Evolutionary conservation across 371 early-diverging fungal species (phyloP).

Genomic region (Rhizoclosmatium hyalinum): DNA sequence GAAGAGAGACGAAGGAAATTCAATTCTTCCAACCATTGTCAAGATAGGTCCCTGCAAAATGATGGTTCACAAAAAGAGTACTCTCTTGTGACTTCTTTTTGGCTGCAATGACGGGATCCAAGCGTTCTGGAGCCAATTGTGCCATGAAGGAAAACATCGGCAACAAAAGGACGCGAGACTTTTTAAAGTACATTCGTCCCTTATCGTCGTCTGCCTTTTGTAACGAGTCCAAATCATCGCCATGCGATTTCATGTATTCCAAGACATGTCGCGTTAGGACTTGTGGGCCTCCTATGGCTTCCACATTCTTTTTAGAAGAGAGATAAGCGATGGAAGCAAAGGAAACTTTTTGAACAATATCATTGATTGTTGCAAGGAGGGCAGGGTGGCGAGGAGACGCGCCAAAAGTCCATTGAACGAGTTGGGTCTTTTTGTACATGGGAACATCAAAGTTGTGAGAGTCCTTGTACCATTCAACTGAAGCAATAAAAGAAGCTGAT

Average conservation of each 20-base stretch:
- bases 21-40: neutral
- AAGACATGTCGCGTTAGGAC: conserved; percentile 5
- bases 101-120: neutral
- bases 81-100: neutral
- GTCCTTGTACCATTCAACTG: conserved; percentile 12
- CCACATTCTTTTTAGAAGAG: conserved; percentile 2
- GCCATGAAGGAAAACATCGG: conserved; percentile 26
- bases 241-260: conserved; percentile 5
- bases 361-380: neutral
- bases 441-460: neutral
- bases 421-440: conserved; percentile 9
- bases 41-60: conserved; percentile 1
- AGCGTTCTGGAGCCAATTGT: neutral
- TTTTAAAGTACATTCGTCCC: neutral
- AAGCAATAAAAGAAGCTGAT: neutral
- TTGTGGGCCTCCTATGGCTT: conserved; percentile 26
- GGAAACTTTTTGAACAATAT: conserved; percentile 1
- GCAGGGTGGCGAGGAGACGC: conserved; percentile 16
- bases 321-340: neutral
- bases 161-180: conserved; percentile 9
- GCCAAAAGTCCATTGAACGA: conserved; percentile 29
- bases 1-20: no score
- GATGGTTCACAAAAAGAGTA: conserved; percentile 16
- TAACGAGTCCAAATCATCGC: neutral
- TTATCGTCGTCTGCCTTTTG: neutral